Conservation (phyloP, 2,329 filamentous ascomycete species). For the Cercospora berteroae region DNA sequence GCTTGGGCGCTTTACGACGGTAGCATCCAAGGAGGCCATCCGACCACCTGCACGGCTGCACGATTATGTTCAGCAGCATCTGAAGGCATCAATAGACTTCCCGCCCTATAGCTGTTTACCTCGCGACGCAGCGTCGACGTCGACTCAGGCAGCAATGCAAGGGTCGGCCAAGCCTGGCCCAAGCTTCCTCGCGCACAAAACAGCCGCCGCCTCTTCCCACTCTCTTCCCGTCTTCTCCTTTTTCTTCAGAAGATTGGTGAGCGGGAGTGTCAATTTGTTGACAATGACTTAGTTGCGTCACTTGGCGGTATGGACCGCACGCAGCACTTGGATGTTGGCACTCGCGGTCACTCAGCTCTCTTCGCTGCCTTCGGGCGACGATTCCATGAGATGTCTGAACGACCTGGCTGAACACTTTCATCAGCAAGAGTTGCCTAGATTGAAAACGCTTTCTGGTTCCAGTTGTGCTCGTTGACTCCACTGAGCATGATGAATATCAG, state of each 20-base stretch:
- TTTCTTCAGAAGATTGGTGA: neutral
- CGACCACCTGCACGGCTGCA: neutral
- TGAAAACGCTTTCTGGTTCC: neutral
- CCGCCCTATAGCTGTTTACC: neutral
- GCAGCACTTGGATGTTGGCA: neutral
- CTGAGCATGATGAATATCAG: neutral
- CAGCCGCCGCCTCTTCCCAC: neutral
- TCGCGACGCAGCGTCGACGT: neutral
- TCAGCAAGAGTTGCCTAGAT: constrained; percentile 1
- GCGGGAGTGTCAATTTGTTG: neutral
- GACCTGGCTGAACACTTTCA: constrained; percentile 1
- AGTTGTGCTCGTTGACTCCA: neutral
- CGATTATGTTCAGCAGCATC: neutral
- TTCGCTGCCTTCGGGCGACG: neutral
- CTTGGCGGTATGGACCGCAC: neutral
- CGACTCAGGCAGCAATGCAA: neutral
- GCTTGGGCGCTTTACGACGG: neutral
- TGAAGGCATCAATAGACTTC: neutral
- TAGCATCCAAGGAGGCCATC: neutral
- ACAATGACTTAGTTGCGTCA: too few relatives aligned
- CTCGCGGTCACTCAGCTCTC: constrained; percentile 1
- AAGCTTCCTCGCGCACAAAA: neutral
- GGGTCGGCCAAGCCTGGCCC: neutral
- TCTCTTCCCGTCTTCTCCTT: neutral
- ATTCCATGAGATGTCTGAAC: neutral